These are phyloP conservation scores for Aspergillus novofumigatus DNA, from an alignment of 2,329 filamentous ascomycete species.

Conservation along the genomic window DNA sequence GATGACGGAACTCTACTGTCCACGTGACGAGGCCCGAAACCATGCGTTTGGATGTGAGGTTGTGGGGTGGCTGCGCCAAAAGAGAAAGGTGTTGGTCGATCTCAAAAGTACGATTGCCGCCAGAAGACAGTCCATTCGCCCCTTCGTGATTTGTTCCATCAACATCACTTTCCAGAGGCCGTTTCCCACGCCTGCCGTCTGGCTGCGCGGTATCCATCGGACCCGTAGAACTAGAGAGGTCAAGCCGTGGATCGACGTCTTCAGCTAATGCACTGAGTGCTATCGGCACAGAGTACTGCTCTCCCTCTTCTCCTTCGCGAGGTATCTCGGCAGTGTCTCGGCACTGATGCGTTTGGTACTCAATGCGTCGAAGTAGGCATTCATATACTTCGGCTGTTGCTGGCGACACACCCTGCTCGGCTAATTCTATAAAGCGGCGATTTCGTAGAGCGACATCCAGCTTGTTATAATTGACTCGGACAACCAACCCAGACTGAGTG, in stretches of 20 bases:
- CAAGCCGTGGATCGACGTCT: slow-evolving; percentile 35
- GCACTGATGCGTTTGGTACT: slow-evolving; percentile 65
- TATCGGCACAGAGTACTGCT: slow-evolving; percentile 35
- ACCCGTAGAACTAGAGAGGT: slow-evolving; percentile 34
- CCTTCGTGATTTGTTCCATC: slow-evolving; percentile 50
- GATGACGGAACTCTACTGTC: slow-evolving; percentile 74
- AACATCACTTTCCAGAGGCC: slow-evolving; percentile 25
- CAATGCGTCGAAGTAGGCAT: slow-evolving; percentile 65
- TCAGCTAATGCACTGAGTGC: slow-evolving; percentile 31
- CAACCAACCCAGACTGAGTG: slow-evolving; percentile 62
- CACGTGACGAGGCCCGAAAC: slow-evolving; percentile 64
- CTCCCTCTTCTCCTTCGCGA: slow-evolving; percentile 39
- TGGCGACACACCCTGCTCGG: slow-evolving; percentile 64
- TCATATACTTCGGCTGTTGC: slow-evolving; percentile 76
- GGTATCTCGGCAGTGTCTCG: slow-evolving; percentile 42
- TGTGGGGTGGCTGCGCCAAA: slow-evolving; percentile 43
- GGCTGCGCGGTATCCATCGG: slow-evolving; percentile 25
- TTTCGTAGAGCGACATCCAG: slow-evolving; percentile 79
- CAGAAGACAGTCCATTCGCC: slow-evolving; percentile 25
- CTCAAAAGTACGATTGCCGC: slow-evolving; percentile 28
- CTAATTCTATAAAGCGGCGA: slow-evolving; percentile 68
- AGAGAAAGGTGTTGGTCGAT: slow-evolving; percentile 44
- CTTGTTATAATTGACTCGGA: slow-evolving; percentile 82
- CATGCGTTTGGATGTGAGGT: slow-evolving; percentile 33
- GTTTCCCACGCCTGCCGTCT: slow-evolving; percentile 28